Evolutionary conservation across 345 rosid genomes (phyloP).

Genomic region (Aegle marmelos): DNA sequence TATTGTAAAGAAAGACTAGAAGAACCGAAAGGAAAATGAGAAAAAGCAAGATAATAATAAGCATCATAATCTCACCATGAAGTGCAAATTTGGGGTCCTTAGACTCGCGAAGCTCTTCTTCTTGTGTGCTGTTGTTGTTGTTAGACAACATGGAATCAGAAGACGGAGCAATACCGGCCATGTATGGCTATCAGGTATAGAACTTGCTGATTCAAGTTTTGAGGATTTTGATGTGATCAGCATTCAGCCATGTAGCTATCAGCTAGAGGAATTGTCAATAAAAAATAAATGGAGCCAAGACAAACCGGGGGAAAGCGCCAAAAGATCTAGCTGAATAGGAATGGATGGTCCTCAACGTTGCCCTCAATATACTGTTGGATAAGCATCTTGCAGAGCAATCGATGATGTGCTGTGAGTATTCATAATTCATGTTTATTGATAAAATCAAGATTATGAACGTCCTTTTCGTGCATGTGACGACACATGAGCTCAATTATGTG

Average conservation of each 20-base stretch:
- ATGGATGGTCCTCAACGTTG: neutral
- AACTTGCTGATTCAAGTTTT: neutral
- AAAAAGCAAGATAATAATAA: slow-evolving; percentile 35
- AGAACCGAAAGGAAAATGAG: slow-evolving; percentile 22
- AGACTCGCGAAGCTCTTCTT: slow-evolving; percentile 25
- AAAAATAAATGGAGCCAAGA: neutral
- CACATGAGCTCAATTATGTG: neutral
- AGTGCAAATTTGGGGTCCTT: slow-evolving; percentile 40
- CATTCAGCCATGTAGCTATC: too few species aligned
- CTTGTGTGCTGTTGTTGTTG: neutral
- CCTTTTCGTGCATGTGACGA: neutral
- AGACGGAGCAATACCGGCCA: neutral
- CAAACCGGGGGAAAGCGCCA: too few species aligned
- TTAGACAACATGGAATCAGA: slow-evolving; percentile 7
- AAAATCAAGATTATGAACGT: neutral
- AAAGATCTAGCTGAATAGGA: too few species aligned
- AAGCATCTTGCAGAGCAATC: neutral
- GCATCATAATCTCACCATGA: slow-evolving; percentile 50
- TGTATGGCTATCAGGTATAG: neutral
- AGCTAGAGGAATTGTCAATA: neutral
- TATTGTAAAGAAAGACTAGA: slow-evolving; percentile 18
- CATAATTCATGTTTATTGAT: neutral
- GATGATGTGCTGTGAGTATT: neutral
- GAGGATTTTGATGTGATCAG: too few species aligned
- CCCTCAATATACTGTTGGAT: neutral